Percentiles rank a stretch among this genome's conserved stretches.
Conservation (phyloP, 2,329 filamentous ascomycete genomes). For the Paecilomyces fulvus region DNA sequence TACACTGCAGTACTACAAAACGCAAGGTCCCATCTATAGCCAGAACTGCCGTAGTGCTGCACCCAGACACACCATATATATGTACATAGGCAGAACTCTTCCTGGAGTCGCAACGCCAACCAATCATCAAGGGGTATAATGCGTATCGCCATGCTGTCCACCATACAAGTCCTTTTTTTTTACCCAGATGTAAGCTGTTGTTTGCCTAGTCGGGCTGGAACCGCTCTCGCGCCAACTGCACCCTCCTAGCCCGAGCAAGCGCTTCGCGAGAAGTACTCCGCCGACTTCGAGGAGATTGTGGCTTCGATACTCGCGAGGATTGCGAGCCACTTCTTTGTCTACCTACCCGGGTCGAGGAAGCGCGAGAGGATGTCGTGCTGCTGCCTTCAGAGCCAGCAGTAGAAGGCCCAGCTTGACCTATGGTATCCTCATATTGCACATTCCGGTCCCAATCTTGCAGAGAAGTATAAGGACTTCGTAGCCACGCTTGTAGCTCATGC, state of each 20-base stretch:
- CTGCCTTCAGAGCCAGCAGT: background rate
- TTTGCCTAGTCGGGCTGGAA: slow-evolving; percentile 23
- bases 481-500: slow-evolving; percentile 75
- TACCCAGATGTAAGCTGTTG: background rate
- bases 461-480: slow-evolving; percentile 68
- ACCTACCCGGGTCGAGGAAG: slow-evolving; percentile 14
- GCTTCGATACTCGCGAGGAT: slow-evolving; percentile 19
- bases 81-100: background rate
- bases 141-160: background rate
- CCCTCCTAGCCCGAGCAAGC: slow-evolving; percentile 13
- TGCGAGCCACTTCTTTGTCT: slow-evolving; percentile 9
- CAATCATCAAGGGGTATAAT: background rate
- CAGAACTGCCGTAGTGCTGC: background rate
- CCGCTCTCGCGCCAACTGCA: slow-evolving; percentile 22
- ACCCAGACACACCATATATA: slow-evolving; percentile 4
- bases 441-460: slow-evolving; percentile 71
- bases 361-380: background rate
- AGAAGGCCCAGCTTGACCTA: background rate
- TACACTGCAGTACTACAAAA: background rate
- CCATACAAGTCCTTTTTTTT: background rate
- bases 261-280: slow-evolving; percentile 9
- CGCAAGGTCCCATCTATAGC: background rate
- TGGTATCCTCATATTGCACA: slow-evolving; percentile 57
- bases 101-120: background rate
- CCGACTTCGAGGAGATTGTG: slow-evolving; percentile 7